phyloP scores from a whole-genome alignment of 2,329 filamentous ascomycete species.

The Madurella mycetomatis region DNA sequence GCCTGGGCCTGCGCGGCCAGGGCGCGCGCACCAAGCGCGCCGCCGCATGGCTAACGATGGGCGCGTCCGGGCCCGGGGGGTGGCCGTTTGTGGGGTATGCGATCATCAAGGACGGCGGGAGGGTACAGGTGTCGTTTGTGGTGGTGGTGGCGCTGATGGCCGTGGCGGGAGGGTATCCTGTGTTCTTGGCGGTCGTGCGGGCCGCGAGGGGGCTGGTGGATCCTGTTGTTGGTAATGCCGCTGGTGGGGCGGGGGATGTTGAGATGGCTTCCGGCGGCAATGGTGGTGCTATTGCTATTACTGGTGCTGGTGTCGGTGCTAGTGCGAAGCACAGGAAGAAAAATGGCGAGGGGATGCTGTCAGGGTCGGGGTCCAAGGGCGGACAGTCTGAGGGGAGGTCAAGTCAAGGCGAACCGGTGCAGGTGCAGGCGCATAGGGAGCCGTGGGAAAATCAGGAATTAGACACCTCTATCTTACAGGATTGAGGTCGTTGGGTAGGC shows the following conservation, averaged over 20 bases:
- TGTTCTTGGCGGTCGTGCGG: conserved; percentile 44
- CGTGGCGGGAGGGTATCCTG: conserved; percentile 44
- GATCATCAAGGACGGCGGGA: conserved; percentile 54
- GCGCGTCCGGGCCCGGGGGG: conserved; percentile 66
- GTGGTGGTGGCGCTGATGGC: conserved; percentile 51
- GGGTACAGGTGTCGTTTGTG: conserved; percentile 39
- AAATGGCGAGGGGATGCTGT: background rate
- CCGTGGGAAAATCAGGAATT: background rate
- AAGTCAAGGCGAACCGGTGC: no score
- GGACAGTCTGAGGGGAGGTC: no score
- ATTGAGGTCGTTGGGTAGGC: background rate
- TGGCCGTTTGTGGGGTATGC: conserved; percentile 72
- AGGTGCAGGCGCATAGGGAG: no score
- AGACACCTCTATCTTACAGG: background rate
- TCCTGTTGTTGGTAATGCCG: background rate
- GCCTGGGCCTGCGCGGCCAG: conserved; percentile 73
- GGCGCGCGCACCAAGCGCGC: conserved; percentile 77
- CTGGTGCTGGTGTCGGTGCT: background rate
- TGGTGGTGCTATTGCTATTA: background rate
- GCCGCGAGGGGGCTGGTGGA: conserved; percentile 42
- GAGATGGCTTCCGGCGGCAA: background rate
- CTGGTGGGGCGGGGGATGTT: background rate
- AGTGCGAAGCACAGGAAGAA: background rate
- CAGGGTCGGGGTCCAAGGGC: no score
- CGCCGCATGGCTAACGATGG: conserved; percentile 72